phyloP scores from a whole-genome alignment of 345 rosid genomes.

The Psidium guajava region DNA sequence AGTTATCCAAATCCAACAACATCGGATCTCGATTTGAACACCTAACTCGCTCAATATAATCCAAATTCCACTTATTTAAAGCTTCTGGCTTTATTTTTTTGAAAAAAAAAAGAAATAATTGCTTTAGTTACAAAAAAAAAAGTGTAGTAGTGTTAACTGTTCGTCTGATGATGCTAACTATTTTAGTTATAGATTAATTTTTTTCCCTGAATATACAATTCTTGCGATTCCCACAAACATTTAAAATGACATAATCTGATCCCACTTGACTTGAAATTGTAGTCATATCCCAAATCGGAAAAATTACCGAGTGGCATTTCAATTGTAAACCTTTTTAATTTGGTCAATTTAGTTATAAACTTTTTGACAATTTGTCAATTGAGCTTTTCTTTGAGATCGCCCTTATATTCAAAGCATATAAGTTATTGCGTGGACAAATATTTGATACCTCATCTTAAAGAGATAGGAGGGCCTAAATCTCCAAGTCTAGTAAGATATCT shows the following conservation, averaged over 20 bases:
- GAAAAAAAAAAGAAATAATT: background rate
- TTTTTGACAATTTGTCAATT: too few relatives aligned
- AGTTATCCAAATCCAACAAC: background rate
- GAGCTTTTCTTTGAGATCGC: background rate
- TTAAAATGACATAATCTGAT: background rate
- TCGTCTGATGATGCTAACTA: background rate
- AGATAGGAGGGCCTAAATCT: background rate
- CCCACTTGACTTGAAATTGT: background rate
- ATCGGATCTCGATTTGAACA: background rate
- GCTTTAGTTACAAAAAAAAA: background rate
- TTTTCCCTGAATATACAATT: background rate
- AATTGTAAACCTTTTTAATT: too few relatives aligned
- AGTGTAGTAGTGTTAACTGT: background rate
- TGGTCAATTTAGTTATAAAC: too few relatives aligned
- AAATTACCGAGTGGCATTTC: too few relatives aligned
- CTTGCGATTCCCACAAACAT: background rate
- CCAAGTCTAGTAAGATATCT: background rate
- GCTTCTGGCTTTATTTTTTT: background rate
- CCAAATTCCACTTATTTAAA: background rate
- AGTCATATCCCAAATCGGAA: background rate
- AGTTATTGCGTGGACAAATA: background rate
- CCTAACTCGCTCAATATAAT: background rate
- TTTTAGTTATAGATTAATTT: background rate
- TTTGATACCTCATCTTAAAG: background rate
- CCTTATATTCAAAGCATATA: background rate